These are phyloP conservation scores for Coemansia javaensis DNA, from an alignment of 192 early-diverging fungal species.

Conservation along the genomic window DNA sequence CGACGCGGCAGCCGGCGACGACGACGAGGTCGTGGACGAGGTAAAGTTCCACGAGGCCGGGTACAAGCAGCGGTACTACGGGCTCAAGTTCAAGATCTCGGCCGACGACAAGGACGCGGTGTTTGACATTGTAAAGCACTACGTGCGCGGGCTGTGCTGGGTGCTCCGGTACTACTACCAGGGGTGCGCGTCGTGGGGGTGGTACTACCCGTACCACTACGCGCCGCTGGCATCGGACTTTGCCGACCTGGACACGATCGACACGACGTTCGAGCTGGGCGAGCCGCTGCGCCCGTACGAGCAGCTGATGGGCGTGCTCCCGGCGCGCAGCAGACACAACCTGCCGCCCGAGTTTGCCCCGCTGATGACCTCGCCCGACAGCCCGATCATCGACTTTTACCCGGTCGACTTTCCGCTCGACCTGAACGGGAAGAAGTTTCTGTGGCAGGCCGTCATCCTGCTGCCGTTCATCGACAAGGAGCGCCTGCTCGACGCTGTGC, in stretches of 20 bases:
- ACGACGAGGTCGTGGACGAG: slow-evolving; percentile 34
- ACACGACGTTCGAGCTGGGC: slow-evolving; percentile 77
- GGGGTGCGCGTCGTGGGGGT: slow-evolving; percentile 91
- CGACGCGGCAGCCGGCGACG: slow-evolving; percentile 7
- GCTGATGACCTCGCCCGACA: slow-evolving; percentile 77
- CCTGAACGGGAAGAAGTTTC: slow-evolving; percentile 91
- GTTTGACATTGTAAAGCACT: slow-evolving; percentile 62
- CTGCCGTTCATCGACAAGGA: slow-evolving; percentile 93
- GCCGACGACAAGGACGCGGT: slow-evolving; percentile 53
- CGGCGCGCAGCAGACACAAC: slow-evolving; percentile 61
- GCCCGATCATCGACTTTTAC: slow-evolving; percentile 94
- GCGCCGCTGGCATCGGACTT: slow-evolving; percentile 86
- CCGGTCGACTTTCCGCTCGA: slow-evolving; percentile 86
- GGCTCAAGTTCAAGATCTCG: slow-evolving; percentile 61
- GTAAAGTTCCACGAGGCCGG: slow-evolving; percentile 71
- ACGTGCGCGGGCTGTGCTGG: slow-evolving; percentile 96
- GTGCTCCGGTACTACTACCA: slow-evolving; percentile 93
- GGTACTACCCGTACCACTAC: slow-evolving; percentile 98
- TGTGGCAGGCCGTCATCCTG: slow-evolving; percentile 91
- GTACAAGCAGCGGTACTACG: slow-evolving; percentile 72
- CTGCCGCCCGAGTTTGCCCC: slow-evolving; percentile 61
- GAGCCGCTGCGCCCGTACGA: slow-evolving; percentile 87
- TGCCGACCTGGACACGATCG: slow-evolving; percentile 63
- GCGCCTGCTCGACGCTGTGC: slow-evolving; percentile 69
- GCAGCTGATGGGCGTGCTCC: slow-evolving; percentile 96